A percentile compares a stretch with the other conserved stretches of the same genome.
Conservation (phyloP, 1,284 basidiomycete genomes). For the Austroboletus olivaceoglutinosus region DNA sequence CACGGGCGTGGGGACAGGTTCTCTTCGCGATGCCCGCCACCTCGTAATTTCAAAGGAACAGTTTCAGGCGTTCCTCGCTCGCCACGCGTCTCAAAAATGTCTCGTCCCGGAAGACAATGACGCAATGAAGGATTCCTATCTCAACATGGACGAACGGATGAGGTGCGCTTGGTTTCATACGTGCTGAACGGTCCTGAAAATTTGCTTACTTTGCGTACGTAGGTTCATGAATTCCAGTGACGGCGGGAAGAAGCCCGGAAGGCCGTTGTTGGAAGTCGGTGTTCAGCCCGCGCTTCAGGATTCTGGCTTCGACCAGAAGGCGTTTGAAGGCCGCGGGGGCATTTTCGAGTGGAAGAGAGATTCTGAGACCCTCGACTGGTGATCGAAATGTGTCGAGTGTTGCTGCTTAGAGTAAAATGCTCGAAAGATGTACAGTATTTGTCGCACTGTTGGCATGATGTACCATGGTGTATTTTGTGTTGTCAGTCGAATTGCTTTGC, state of each 20-base stretch:
- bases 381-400: background rate
- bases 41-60: conserved; percentile 36
- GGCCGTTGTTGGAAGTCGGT: conserved; percentile 37
- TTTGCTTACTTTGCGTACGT: background rate
- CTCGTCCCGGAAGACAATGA: conserved; percentile 41
- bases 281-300: conserved; percentile 36
- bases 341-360: conserved; percentile 34
- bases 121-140: conserved; percentile 38
- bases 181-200: background rate
- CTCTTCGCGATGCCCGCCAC: conserved; percentile 36
- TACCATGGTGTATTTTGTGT: no score
- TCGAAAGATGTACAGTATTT: no score
- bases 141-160: conserved; percentile 39
- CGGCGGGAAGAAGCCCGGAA: conserved; percentile 33
- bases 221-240: conserved; percentile 36
- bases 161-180: conserved; percentile 16
- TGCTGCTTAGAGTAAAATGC: background rate
- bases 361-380: conserved; percentile 18
- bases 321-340: conserved; percentile 37
- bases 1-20: conserved; percentile 26
- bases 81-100: conserved; percentile 27
- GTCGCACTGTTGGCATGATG: no score
- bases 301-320: conserved; percentile 36
- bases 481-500: no score
- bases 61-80: conserved; percentile 36